Conservation (phyloP, 108 stramenopile species). For the Fragilariopsis cylindrus region DNA sequence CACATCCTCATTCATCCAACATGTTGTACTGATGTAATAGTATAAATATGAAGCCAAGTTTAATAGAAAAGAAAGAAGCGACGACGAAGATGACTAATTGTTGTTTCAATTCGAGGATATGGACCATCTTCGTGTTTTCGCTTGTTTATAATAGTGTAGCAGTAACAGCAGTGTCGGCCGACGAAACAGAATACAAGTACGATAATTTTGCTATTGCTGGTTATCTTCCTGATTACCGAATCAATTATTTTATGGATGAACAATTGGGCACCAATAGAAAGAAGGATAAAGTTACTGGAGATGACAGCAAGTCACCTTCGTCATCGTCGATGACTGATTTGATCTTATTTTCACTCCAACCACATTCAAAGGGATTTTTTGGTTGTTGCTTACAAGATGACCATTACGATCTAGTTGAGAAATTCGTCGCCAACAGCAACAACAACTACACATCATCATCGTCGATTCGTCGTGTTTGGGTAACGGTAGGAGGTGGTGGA, state of each 20-base stretch:
- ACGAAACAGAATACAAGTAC: neutral
- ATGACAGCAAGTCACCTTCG: conserved; percentile 41
- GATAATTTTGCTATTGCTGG: conserved; percentile 56
- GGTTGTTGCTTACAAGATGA: conserved; percentile 54
- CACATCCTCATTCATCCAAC: too few species aligned
- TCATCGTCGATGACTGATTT: conserved; percentile 57
- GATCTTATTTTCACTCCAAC: conserved; percentile 64
- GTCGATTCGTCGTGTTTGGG: conserved; percentile 36
- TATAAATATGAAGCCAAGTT: too few species aligned
- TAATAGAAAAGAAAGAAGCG: too few species aligned
- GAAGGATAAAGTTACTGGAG: neutral
- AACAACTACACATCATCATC: neutral
- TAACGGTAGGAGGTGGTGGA: conserved; percentile 47
- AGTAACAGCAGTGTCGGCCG: too few species aligned
- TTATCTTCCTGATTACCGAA: conserved; percentile 78
- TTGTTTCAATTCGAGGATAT: too few species aligned
- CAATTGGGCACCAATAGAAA: conserved; percentile 28
- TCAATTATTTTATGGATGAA: neutral
- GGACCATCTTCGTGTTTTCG: too few species aligned
- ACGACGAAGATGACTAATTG: too few species aligned
- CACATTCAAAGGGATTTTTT: conserved; percentile 18
- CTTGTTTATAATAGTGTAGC: too few species aligned
- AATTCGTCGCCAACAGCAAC: conserved; percentile 26
- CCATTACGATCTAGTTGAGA: conserved; percentile 54
- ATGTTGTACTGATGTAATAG: too few species aligned